These are phyloP conservation scores for Alternaria ventricosa DNA, from an alignment of 2,329 filamentous ascomycete genomes.

Conservation along the genomic window DNA sequence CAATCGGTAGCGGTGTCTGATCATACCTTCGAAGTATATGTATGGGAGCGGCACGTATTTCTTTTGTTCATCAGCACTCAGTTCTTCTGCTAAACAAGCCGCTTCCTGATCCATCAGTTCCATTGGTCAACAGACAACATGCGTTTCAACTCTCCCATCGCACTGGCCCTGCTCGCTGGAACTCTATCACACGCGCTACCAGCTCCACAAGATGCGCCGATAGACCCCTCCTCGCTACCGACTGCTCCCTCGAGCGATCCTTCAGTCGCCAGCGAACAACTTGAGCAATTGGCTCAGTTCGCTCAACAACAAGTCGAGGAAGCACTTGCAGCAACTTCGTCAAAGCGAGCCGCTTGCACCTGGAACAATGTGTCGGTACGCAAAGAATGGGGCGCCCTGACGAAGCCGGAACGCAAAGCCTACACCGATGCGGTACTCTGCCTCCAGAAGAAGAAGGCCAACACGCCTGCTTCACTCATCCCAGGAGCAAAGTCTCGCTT, in stretches of 20 bases:
- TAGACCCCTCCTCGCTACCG: constrained; percentile 21
- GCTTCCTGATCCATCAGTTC: neutral
- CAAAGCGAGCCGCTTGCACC: constrained; percentile 33
- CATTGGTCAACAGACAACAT: constrained; percentile 18
- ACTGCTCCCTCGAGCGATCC: constrained; percentile 27
- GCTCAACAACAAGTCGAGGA: constrained; percentile 28
- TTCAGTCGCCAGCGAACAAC: constrained; percentile 29
- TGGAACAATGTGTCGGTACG: constrained; percentile 34
- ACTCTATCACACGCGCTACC: constrained; percentile 34
- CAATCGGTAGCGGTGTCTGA: neutral
- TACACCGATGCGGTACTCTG: constrained; percentile 49
- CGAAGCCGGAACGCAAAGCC: constrained; percentile 36
- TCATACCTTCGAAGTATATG: neutral
- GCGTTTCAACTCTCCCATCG: constrained; percentile 32
- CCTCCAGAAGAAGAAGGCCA: constrained; percentile 35
- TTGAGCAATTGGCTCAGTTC: constrained; percentile 30
- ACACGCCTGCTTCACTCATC: constrained; percentile 33
- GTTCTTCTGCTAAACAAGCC: neutral
- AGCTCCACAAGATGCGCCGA: constrained; percentile 23
- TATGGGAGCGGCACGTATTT: neutral
- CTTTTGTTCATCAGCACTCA: neutral
- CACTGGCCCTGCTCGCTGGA: constrained; percentile 31
- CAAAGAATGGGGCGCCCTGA: constrained; percentile 36
- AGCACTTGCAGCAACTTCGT: constrained; percentile 18
- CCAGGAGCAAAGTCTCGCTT: constrained; percentile 44